Percentiles rank a stretch among this genome's conserved stretches.
Conservation (phyloP, 2,329 filamentous ascomycete species). For the Leptographium galeiforme region DNA sequence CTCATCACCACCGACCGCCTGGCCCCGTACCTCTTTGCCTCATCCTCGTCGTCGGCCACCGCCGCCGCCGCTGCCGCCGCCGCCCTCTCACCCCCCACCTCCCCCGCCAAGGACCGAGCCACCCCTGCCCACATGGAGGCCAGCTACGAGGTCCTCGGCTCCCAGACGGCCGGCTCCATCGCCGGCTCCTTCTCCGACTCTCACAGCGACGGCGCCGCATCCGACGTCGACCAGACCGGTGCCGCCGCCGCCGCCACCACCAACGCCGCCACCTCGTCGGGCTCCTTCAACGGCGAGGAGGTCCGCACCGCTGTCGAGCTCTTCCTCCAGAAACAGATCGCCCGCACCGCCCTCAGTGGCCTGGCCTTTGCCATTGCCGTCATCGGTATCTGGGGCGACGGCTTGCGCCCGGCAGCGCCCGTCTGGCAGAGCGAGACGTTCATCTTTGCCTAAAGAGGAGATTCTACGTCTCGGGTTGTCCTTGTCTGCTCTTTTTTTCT, state of each 20-base stretch:
- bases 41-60: conserved; percentile 6
- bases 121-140: conserved; percentile 41
- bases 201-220: conserved; percentile 27
- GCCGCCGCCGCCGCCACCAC: conserved; percentile 8
- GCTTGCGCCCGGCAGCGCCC: conserved; percentile 18
- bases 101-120: conserved; percentile 2
- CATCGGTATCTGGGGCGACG: conserved; percentile 54
- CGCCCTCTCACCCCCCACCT: conserved; percentile 12
- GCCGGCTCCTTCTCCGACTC: conserved; percentile 14
- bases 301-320: conserved; percentile 42
- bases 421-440: background rate
- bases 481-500: background rate
- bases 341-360: conserved; percentile 39
- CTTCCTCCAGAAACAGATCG: conserved; percentile 38
- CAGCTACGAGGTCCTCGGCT: conserved; percentile 47
- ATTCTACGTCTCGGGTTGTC: background rate
- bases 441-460: background rate
- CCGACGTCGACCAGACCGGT: conserved; percentile 7
- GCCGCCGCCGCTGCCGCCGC: conserved; percentile 14
- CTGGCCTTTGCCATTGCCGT: conserved; percentile 48
- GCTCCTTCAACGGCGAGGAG: conserved; percentile 46
- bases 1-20: conserved; percentile 36
- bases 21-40: conserved; percentile 27
- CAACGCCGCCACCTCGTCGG: conserved; percentile 29
- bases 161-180: conserved; percentile 18